These are phyloP conservation scores for Chytridiales sp. DNA, from an alignment of 371 early-diverging fungal species.

Conservation along the genomic window DNA sequence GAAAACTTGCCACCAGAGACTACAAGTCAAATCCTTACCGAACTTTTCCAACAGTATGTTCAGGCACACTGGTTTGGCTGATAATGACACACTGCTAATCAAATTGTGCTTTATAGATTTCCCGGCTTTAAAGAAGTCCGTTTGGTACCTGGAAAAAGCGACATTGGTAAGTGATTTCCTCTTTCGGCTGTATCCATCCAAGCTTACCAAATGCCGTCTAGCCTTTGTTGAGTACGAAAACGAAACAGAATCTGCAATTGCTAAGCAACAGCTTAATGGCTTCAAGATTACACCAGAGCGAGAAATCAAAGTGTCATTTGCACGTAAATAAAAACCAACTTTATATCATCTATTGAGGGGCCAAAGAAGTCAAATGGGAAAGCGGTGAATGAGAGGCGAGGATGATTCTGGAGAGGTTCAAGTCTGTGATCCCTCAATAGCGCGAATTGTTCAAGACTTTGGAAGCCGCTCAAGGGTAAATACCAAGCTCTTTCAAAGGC, in stretches of 20 bases:
- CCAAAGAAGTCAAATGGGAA: no score
- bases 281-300: slow-evolving; percentile 39
- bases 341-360: no score
- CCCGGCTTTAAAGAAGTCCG: slow-evolving; percentile 94
- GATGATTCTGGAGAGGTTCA: no score
- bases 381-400: no score
- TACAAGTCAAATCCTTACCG: slow-evolving; percentile 35
- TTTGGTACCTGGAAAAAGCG: slow-evolving; percentile 80
- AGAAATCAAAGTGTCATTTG: slow-evolving; percentile 49
- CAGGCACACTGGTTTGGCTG: not conserved
- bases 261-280: slow-evolving; percentile 42
- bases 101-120: slow-evolving; percentile 40
- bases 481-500: no score
- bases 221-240: slow-evolving; percentile 95
- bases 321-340: slow-evolving; percentile 44
- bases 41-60: slow-evolving; percentile 51
- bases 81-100: no score
- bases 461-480: no score
- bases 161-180: slow-evolving; percentile 61
- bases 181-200: not conserved
- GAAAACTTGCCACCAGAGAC: slow-evolving; percentile 80
- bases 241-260: slow-evolving; percentile 48
- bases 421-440: no score
- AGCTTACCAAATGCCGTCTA: slow-evolving; percentile 4
- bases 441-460: no score